Base-by-base conservation (phyloP, 768 basidiomycete species). In the Krasilnikovozyma curviuscula region DNA sequence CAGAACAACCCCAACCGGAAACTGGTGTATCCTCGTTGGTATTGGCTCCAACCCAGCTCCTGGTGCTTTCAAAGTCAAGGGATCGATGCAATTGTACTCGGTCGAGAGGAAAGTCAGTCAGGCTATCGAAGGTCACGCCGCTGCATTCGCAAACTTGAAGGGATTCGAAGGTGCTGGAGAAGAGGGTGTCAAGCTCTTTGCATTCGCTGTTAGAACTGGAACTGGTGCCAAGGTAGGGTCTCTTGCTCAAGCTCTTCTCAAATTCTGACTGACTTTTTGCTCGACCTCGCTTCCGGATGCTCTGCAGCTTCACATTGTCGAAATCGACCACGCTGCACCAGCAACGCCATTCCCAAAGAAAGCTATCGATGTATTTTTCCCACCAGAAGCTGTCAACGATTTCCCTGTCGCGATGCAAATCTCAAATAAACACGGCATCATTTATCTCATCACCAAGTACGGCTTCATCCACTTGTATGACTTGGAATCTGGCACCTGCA, bases 401-500 rank as follows among this genome's bases (percentile, higher is more conserved):
- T 98, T 98, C 72, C 93, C 93, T 16, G 93, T 98, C 25, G 85
- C 93, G 25, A 97, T 98, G 86, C 93, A 98, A 63, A 85, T 97
- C 30, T 97, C 93, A 33, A 78, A 81, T 66, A 83, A 84, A 64
- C 89, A 93, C 65, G 91, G 93, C 30, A 85, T 98, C 65, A 70
- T 93, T 60, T 98, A 89, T 68, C 74, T 98, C 49, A 84, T 95
- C 62, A 97, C 93, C 48, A 98, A 98, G 66, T 97, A 85, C 63
- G 93, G 93, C 34, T 98, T 98, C 69, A 97, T 98, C 61, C 93
- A 97, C 65, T 74, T 98, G 13, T 98, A 98, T 66, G 93, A 98
- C 66, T 76, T 97, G 55, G 93, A 98, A 66, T 76, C 86, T 8
- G 93, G 89, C 49, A 79, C 84, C 37, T 97, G 93, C 68, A 77